Evolutionary conservation across 2,329 filamentous ascomycete genomes (phyloP).

Genomic region (Ophiostoma sp.): DNA sequence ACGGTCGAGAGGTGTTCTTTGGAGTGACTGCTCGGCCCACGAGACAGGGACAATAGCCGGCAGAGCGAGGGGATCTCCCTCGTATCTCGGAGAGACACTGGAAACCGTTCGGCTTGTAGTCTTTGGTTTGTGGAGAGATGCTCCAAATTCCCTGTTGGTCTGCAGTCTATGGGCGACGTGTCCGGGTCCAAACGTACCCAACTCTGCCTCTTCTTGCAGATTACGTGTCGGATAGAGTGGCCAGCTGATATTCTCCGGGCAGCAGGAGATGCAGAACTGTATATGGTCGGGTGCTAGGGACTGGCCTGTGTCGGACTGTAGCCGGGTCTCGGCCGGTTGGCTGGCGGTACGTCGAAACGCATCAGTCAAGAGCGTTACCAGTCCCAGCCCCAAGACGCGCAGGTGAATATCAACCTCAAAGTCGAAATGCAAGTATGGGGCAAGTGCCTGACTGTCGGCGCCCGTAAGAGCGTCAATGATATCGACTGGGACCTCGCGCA

Average conservation of each 20-base stretch:
- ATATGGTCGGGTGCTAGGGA: constrained; percentile 27
- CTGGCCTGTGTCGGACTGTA: constrained; percentile 27
- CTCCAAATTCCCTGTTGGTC: constrained; percentile 18
- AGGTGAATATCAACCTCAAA: constrained; percentile 29
- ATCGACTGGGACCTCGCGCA: constrained; percentile 28
- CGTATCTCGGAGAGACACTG: not conserved
- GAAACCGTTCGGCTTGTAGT: not conserved
- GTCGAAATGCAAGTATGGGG: constrained; percentile 29
- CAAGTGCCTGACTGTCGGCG: constrained; percentile 18
- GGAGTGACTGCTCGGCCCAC: not conserved
- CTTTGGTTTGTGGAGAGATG: not conserved
- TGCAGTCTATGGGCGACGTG: constrained; percentile 18
- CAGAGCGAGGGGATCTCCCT: not conserved
- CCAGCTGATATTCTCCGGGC: constrained; percentile 29
- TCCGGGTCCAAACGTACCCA: constrained; percentile 17
- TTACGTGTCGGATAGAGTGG: constrained; percentile 29
- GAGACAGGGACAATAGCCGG: not conserved
- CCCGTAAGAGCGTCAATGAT: constrained; percentile 25
- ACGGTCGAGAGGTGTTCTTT: no score
- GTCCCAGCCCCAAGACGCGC: constrained; percentile 28
- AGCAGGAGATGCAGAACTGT: constrained; percentile 28
- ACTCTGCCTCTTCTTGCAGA: constrained; percentile 29
- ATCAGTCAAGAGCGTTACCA: constrained; percentile 9
- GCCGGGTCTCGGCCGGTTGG: constrained; percentile 29
- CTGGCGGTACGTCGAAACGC: constrained; percentile 25